Evolutionary conservation across 1,284 basidiomycete genomes (phyloP).

Genomic region (Trametes polyzona): DNA sequence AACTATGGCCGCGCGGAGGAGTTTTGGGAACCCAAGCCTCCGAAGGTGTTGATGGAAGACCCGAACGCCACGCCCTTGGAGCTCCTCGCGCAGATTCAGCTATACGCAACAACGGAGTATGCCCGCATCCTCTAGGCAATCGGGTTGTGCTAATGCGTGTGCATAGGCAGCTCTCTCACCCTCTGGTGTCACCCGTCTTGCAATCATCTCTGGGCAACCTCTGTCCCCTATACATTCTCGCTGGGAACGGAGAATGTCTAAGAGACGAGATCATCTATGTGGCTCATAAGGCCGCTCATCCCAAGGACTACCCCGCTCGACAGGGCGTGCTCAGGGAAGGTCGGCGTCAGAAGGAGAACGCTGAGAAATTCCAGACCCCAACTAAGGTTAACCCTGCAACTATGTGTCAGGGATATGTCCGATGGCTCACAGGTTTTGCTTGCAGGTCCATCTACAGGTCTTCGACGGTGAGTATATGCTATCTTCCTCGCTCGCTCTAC

Average conservation of each 20-base stretch:
- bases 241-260: conserved; percentile 80
- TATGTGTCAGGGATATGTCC: not conserved
- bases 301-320: conserved; percentile 68
- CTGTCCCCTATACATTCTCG: conserved; percentile 80
- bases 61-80: conserved; percentile 50
- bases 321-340: conserved; percentile 55
- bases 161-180: conserved; percentile 74
- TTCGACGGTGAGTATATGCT: conserved; percentile 55
- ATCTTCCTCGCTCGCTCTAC: not conserved
- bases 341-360: conserved; percentile 55
- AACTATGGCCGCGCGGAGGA: conserved; percentile 32
- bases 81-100: conserved; percentile 73
- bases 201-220: conserved; percentile 83
- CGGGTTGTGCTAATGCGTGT: not conserved
- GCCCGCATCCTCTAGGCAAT: conserved; percentile 23
- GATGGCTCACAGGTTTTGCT: not conserved
- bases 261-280: conserved; percentile 83
- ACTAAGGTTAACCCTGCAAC: conserved; percentile 56
- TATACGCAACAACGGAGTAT: conserved; percentile 80
- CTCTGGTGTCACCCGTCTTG: conserved; percentile 77
- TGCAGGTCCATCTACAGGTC: conserved; percentile 75
- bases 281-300: conserved; percentile 85
- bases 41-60: conserved; percentile 62
- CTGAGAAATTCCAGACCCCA: conserved; percentile 58
- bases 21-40: conserved; percentile 58